phyloP scores from a whole-genome alignment of 2,329 filamentous ascomycete genomes.

The Nakataea oryzae region DNA sequence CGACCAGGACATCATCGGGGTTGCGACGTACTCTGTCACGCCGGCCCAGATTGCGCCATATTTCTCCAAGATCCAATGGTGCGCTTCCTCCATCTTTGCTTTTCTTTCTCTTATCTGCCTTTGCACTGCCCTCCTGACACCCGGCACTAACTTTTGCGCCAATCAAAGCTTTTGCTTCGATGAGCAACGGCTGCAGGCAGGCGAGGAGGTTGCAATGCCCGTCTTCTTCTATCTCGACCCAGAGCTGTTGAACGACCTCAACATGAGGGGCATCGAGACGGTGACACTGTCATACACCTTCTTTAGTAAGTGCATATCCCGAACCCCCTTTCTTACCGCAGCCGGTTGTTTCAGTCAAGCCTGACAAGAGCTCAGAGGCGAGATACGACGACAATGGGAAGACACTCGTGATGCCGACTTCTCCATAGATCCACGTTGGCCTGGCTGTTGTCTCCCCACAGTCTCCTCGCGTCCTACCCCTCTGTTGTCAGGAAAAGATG shows the following conservation, averaged over 20 bases:
- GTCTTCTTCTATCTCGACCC: constrained; percentile 99
- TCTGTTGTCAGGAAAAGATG: too few species aligned
- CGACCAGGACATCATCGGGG: constrained; percentile 88
- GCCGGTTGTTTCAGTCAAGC: neutral
- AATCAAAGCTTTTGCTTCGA: constrained; percentile 79
- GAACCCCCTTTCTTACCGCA: neutral
- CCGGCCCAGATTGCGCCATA: constrained; percentile 93
- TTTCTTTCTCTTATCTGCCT: neutral
- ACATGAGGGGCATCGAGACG: constrained; percentile 89
- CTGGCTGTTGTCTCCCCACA: neutral
- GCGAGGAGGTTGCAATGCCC: constrained; percentile 98
- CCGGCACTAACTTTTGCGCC: neutral
- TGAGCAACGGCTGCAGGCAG: constrained; percentile 85
- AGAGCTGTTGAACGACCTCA: constrained; percentile 82
- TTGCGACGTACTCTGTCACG: constrained; percentile 95
- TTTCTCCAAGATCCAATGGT: constrained; percentile 97
- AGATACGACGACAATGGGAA: constrained; percentile 3
- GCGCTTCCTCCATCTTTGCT: constrained; percentile 6
- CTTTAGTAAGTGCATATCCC: constrained; percentile 63
- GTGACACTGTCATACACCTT: constrained; percentile 97
- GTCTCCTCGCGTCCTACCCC: too few species aligned
- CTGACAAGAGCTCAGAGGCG: constrained; percentile 1
- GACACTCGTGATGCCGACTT: neutral
- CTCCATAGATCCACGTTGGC: neutral
- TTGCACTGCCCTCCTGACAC: neutral